These are phyloP conservation scores for Metschnikowia similis DNA, from an alignment of 805 yeast genomes.

Conservation along the genomic window DNA sequence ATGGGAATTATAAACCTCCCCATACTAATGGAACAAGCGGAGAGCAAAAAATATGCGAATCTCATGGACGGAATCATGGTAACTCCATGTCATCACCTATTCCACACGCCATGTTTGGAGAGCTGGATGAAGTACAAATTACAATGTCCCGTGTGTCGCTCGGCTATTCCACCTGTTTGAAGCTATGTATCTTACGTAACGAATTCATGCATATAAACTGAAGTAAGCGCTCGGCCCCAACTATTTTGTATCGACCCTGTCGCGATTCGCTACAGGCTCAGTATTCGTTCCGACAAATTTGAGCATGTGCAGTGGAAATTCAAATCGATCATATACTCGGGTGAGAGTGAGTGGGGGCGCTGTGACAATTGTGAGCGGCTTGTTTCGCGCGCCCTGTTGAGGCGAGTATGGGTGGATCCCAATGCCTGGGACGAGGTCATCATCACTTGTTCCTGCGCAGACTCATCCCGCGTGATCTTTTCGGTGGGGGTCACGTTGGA, in stretches of 20 bases:
- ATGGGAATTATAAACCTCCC: constrained; percentile 42
- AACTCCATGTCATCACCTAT: constrained; percentile 88
- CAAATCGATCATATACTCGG: constrained; percentile 8
- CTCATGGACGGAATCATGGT: constrained; percentile 56
- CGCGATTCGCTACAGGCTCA: background rate
- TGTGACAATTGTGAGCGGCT: background rate
- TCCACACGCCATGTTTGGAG: constrained; percentile 85
- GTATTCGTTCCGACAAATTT: background rate
- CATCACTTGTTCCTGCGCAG: background rate
- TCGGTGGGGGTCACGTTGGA: background rate
- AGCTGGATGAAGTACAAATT: constrained; percentile 90
- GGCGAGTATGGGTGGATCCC: constrained; percentile 1
- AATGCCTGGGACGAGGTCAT: constrained; percentile 11
- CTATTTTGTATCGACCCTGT: background rate
- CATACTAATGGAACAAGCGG: constrained; percentile 6
- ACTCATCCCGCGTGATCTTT: background rate
- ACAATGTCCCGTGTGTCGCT: constrained; percentile 92
- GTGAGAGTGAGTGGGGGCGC: constrained; percentile 3
- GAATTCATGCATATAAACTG: background rate
- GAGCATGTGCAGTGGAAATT: constrained; percentile 1
- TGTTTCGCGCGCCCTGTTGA: constrained; percentile 4
- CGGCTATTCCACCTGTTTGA: constrained; percentile 70
- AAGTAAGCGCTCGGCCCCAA: background rate
- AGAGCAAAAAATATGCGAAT: constrained; percentile 9
- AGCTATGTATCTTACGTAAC: background rate